Evolutionary conservation across 768 basidiomycete genomes (phyloP).

Genomic region (Mycena olivaceomarginata): DNA sequence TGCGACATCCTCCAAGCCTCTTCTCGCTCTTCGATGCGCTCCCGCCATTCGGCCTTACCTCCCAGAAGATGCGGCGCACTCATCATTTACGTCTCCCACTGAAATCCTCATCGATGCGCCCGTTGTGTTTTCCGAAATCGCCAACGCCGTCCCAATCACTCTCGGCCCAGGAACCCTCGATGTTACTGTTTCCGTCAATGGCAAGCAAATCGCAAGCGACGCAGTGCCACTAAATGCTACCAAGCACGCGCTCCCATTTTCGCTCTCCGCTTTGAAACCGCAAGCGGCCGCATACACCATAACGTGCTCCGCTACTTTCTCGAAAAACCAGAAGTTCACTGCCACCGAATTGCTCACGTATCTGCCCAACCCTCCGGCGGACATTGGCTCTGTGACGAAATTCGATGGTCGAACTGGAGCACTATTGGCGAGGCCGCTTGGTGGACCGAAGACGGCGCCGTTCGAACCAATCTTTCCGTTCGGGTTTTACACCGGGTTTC

Average conservation of each 20-base stretch:
- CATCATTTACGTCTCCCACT: slow-evolving; percentile 56
- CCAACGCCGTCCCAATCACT: slow-evolving; percentile 66
- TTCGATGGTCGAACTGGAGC: slow-evolving; percentile 78
- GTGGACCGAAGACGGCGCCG: slow-evolving; percentile 64
- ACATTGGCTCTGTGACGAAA: slow-evolving; percentile 76
- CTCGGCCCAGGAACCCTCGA: slow-evolving; percentile 55
- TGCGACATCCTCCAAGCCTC: slow-evolving; percentile 58
- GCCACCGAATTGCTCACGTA: slow-evolving; percentile 67
- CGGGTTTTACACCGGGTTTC: slow-evolving; percentile 84
- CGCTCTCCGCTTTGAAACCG: slow-evolving; percentile 66
- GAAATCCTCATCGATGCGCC: slow-evolving; percentile 73
- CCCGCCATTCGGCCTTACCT: slow-evolving; percentile 78
- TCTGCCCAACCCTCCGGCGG: slow-evolving; percentile 67
- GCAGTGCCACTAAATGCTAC: slow-evolving; percentile 71
- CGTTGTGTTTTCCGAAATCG: slow-evolving; percentile 67
- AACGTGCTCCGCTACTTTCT: slow-evolving; percentile 61
- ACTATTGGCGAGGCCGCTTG: slow-evolving; percentile 69
- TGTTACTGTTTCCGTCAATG: slow-evolving; percentile 68
- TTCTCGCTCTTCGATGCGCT: slow-evolving; percentile 75
- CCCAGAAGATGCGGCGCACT: slow-evolving; percentile 65
- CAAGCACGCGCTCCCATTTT: slow-evolving; percentile 69
- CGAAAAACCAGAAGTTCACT: slow-evolving; percentile 61
- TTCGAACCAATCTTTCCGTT: slow-evolving; percentile 80
- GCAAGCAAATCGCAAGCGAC: slow-evolving; percentile 64
- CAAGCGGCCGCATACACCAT: slow-evolving; percentile 60